These are phyloP conservation scores for Apiospora kogelbergensis DNA, from an alignment of 2,329 filamentous ascomycete species.

Conservation along the genomic window DNA sequence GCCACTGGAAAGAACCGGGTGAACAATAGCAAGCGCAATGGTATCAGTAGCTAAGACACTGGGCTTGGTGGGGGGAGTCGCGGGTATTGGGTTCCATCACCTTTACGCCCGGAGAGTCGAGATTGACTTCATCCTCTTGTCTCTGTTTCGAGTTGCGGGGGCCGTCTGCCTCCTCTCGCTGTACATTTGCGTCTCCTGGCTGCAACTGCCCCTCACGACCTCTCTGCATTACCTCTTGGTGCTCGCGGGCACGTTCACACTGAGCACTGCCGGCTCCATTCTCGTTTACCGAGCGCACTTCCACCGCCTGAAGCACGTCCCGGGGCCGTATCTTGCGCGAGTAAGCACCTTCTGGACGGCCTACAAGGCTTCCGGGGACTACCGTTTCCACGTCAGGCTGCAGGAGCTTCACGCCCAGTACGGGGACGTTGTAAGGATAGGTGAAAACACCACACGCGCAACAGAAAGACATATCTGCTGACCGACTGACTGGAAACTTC, in stretches of 20 bases:
- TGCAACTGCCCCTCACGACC: neutral
- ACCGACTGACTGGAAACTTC: neutral
- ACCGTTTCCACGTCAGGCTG: conserved; percentile 9
- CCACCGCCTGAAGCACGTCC: conserved; percentile 12
- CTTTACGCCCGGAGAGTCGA: conserved; percentile 14
- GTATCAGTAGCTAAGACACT: neutral
- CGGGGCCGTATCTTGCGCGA: conserved; percentile 12
- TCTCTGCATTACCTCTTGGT: neutral
- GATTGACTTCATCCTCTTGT: conserved; percentile 11
- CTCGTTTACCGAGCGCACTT: conserved; percentile 13
- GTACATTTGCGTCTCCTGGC: neutral
- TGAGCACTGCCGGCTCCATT: conserved; percentile 9
- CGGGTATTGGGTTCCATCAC: conserved; percentile 13
- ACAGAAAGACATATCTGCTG: neutral
- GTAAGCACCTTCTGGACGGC: conserved; percentile 14
- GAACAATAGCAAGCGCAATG: neutral
- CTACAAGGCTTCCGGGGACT: conserved; percentile 10
- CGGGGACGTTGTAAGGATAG: conserved; percentile 15
- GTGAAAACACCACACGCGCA: neutral
- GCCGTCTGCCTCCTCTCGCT: neutral
- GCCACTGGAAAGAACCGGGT: neutral
- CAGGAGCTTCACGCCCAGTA: conserved; percentile 7
- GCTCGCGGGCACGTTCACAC: neutral
- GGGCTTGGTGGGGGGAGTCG: neutral
- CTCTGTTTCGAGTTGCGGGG: neutral